Evolutionary conservation across 2,329 filamentous ascomycete genomes (phyloP), one percentile per base, ranked within the genome.

Genomic region (Beauveria australis): DNA sequence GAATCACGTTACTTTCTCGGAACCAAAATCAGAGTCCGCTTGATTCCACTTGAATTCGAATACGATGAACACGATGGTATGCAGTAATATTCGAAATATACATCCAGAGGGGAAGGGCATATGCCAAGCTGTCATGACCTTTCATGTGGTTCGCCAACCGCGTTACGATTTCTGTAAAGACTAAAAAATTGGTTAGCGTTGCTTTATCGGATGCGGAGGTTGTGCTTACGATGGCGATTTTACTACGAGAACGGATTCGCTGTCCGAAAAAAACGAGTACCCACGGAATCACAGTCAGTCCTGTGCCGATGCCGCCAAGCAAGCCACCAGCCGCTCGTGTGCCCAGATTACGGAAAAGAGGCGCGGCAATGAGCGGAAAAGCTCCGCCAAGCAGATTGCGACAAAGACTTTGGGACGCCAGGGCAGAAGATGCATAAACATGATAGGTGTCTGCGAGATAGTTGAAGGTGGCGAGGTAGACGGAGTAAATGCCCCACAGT

Each of bases 401-500:
- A 67, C 90, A 93, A 71, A 90, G 95, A 18, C 85, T 89, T 75
- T 96, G 91, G 1, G 92, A 91, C 0, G 92, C 92, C 6, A 96
- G 77, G 0, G 92, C 92, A 1, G 89, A 94, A 44, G 87, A 91
- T 0, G 92, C 91, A 67, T 93, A 96, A 2, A 83, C 79, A 69
- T 92, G 88, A 72, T 96, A 97, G 1, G 87, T 88, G 70, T 97
- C 92, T 22, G 92, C 91, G 1, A 97, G 80, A 67, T 96, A 97
- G 71, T 97, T 97, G 76, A 97, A 96, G 0, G 91, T 89, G 3
- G 92, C 88, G 1, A 97, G 81, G 69, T 95, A 95, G 41, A 97
- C 85, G 46, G 85, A 87, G 72, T 91, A 93, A 65, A 97, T 95
- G 30, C 92, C 88, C 78, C 93, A 89, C 0, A 89, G 93, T 0